Percentiles rank a stretch among this genome's conserved stretches.
These are phyloP conservation scores for Lathyrus sativus DNA, from an alignment of 306 rosid species.

Conservation along the genomic window DNA sequence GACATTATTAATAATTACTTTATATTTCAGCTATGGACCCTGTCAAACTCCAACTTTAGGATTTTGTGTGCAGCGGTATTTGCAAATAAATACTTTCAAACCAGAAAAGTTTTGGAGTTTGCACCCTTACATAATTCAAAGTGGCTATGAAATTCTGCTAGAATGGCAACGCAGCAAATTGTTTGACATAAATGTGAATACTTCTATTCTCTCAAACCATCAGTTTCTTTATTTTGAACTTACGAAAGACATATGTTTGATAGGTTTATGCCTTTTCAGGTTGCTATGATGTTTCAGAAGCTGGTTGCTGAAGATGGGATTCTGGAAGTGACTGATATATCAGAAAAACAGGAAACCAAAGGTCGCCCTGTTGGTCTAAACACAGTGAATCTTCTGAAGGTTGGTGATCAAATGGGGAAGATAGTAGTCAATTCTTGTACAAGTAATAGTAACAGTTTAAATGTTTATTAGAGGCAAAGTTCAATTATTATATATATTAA, in stretches of 20 bases:
- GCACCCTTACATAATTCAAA: slow-evolving; percentile 68
- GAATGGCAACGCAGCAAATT: slow-evolving; percentile 94
- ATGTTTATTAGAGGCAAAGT: slow-evolving; percentile 11
- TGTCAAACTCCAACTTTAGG: slow-evolving; percentile 99
- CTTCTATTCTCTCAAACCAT: slow-evolving; percentile 30
- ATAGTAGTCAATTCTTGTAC: slow-evolving; percentile 17
- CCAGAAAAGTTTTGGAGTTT: slow-evolving; percentile 93
- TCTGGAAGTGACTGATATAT: slow-evolving; percentile 69
- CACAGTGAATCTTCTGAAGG: slow-evolving; percentile 97
- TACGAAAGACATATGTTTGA: slow-evolving; percentile 24
- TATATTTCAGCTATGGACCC: slow-evolving; percentile 90
- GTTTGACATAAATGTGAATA: slow-evolving; percentile 76
- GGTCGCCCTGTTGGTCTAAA: slow-evolving; percentile 92
- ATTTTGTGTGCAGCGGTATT: slow-evolving; percentile 91
- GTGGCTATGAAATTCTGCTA: slow-evolving; percentile 86
- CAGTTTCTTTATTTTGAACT: slow-evolving; percentile 16
- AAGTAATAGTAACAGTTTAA: slow-evolving; percentile 22
- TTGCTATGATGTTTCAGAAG: slow-evolving; percentile 84
- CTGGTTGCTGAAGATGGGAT: slow-evolving; percentile 69
- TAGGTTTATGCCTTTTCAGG: slow-evolving; percentile 52
- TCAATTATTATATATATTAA: no score
- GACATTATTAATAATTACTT: slow-evolving; percentile 39
- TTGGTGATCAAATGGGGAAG: slow-evolving; percentile 43
- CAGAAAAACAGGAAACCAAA: slow-evolving; percentile 90
- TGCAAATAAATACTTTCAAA: slow-evolving; percentile 87